Conservation (phyloP, 2,329 filamentous ascomycete genomes). For the Diaporthe sp. region DNA sequence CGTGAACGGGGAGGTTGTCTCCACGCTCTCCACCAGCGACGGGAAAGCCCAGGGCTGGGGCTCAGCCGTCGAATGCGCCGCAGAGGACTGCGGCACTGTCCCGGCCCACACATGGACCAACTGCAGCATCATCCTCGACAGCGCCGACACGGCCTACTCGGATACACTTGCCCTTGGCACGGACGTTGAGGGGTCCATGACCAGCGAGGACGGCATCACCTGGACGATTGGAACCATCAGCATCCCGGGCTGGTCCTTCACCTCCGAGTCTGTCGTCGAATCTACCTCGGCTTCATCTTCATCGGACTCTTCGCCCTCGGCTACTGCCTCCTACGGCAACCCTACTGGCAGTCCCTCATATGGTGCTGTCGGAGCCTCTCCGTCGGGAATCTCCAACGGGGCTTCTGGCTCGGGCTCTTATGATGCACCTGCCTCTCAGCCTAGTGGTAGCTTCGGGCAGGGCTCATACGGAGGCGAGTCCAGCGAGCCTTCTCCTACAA, state of each 20-base stretch:
- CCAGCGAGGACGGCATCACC: slow-evolving; percentile 33
- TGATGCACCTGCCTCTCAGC: not conserved
- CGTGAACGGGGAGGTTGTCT: slow-evolving; percentile 50
- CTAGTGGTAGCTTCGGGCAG: not conserved
- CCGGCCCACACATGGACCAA: slow-evolving; percentile 37
- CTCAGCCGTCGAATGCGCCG: slow-evolving; percentile 70
- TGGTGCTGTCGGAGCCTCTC: not conserved
- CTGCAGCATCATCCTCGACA: slow-evolving; percentile 36
- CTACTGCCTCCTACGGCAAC: not conserved
- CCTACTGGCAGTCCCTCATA: not conserved
- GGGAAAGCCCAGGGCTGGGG: slow-evolving; percentile 58
- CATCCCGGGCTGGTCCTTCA: slow-evolving; percentile 34
- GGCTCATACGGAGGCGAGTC: not conserved
- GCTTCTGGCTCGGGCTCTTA: not conserved
- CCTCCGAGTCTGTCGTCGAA: not conserved
- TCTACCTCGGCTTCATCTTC: not conserved
- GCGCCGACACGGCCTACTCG: slow-evolving; percentile 34
- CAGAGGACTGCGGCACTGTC: slow-evolving; percentile 77
- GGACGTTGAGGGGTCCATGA: slow-evolving; percentile 35
- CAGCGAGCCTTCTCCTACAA: not conserved
- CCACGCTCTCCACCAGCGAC: slow-evolving; percentile 58
- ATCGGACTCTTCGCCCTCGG: not conserved
- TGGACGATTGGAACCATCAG: slow-evolving; percentile 37
- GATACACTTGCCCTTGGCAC: slow-evolving; percentile 34
- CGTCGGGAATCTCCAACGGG: not conserved